A percentile compares a stretch with the other conserved stretches of the same genome.
Conservation (phyloP, 2,329 filamentous ascomycete species). For the Penicillium sp. region DNA sequence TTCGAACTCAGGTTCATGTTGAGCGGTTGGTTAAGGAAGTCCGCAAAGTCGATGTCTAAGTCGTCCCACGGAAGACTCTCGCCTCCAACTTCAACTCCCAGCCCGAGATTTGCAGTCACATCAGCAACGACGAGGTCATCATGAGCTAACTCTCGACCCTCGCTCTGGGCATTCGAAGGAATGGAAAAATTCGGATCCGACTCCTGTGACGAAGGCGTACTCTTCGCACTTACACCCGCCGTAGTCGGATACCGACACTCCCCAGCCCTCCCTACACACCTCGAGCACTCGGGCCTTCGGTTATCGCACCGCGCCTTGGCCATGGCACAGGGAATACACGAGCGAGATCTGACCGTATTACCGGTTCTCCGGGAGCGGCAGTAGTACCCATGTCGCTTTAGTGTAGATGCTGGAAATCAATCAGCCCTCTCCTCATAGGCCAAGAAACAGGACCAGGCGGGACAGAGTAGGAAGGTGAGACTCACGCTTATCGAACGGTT, state of each 20-base stretch:
- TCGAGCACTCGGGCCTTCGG: slow-evolving; percentile 43
- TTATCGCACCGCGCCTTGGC: slow-evolving; percentile 48
- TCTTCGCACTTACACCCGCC: slow-evolving; percentile 18
- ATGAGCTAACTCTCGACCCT: background rate
- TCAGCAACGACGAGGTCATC: background rate
- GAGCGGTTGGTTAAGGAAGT: background rate
- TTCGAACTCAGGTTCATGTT: background rate
- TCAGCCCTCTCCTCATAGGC: no score
- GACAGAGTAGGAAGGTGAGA: background rate
- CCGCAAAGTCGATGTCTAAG: background rate
- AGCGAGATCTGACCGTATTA: slow-evolving; percentile 33
- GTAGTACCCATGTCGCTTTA: slow-evolving; percentile 54
- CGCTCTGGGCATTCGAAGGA: no score
- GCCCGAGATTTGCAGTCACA: background rate
- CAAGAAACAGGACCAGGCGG: background rate
- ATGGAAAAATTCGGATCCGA: background rate
- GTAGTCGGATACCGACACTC: slow-evolving; percentile 43
- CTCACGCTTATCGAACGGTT: slow-evolving; percentile 10
- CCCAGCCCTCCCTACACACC: slow-evolving; percentile 41
- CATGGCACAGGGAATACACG: slow-evolving; percentile 45
- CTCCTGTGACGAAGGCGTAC: background rate
- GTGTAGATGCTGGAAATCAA: slow-evolving; percentile 39
- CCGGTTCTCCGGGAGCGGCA: slow-evolving; percentile 45
- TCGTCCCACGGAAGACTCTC: background rate
- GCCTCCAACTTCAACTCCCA: background rate